These are phyloP conservation scores for Cinnamomum chago DNA, from an alignment of 164 flowering plant species.

Conservation along the genomic window DNA sequence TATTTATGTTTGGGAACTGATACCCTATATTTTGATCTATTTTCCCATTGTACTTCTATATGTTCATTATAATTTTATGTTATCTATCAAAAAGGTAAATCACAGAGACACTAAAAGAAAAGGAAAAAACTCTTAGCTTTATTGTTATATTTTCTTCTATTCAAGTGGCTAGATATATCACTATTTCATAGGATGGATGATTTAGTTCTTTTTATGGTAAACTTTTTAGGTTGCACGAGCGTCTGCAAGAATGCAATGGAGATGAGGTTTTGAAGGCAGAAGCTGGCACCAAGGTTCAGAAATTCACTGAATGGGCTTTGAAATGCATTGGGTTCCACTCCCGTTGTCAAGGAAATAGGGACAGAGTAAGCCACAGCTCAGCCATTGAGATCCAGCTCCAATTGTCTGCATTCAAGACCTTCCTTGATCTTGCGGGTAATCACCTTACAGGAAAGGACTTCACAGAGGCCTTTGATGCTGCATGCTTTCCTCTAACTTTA, in stretches of 20 bases:
- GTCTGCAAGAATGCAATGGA: slow-evolving; percentile 90
- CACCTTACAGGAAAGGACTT: slow-evolving; percentile 89
- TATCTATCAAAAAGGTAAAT: no score
- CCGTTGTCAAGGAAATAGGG: slow-evolving; percentile 63
- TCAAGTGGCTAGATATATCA: neutral
- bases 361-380: slow-evolving; percentile 55
- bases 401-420: slow-evolving; percentile 77
- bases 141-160: neutral
- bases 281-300: slow-evolving; percentile 92
- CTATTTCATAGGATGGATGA: neutral
- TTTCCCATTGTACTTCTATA: neutral
- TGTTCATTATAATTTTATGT: neutral
- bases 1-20: neutral
- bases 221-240: slow-evolving; percentile 70
- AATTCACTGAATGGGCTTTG: slow-evolving; percentile 95
- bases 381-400: slow-evolving; percentile 79
- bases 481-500: slow-evolving; percentile 93
- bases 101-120: neutral
- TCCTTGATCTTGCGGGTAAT: slow-evolving; percentile 84
- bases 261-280: slow-evolving; percentile 92
- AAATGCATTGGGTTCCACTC: slow-evolving; percentile 92
- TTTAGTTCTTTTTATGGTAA: neutral
- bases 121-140: neutral
- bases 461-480: slow-evolving; percentile 97
- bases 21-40: neutral